Evolutionary conservation across 805 yeast species (phyloP).

Genomic region (Kodamaea neixiangensis): DNA sequence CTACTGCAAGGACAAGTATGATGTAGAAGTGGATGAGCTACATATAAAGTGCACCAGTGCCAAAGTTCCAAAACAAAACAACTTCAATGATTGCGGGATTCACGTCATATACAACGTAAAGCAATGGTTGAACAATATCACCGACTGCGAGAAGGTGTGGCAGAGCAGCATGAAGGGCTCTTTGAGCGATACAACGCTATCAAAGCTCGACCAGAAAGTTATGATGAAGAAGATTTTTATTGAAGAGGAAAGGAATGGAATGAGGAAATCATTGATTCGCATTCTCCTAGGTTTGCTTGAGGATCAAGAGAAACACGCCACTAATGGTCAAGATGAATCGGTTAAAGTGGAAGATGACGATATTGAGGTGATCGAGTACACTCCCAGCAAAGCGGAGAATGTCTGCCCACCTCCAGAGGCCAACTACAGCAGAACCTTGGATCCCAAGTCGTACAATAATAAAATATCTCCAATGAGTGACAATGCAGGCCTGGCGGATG

Average conservation of each 20-base stretch:
- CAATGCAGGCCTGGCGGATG: neutral
- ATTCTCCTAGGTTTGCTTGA: slow-evolving; percentile 16
- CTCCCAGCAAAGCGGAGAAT: neutral
- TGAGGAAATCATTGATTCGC: slow-evolving; percentile 30
- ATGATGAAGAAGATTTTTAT: slow-evolving; percentile 21
- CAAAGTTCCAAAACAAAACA: slow-evolving; percentile 78
- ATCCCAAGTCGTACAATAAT: neutral
- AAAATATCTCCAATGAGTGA: neutral
- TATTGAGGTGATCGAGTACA: neutral
- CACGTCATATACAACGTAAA: slow-evolving; percentile 78
- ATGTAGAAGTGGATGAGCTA: slow-evolving; percentile 44
- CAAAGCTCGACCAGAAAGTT: neutral
- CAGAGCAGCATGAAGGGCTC: slow-evolving; percentile 17
- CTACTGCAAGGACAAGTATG: slow-evolving; percentile 68
- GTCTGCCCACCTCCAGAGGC: neutral
- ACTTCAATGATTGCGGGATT: slow-evolving; percentile 92
- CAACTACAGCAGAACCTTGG: neutral
- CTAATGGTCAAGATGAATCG: slow-evolving; percentile 17
- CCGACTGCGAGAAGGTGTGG: slow-evolving; percentile 54
- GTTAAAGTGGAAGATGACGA: slow-evolving; percentile 15
- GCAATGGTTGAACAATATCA: slow-evolving; percentile 54
- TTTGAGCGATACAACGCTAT: neutral
- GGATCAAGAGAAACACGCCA: neutral
- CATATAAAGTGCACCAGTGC: slow-evolving; percentile 52
- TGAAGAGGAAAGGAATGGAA: slow-evolving; percentile 30